phyloP scores from a whole-genome alignment of 2,329 filamentous ascomycete species.

The Scedosporium dehoogii region DNA sequence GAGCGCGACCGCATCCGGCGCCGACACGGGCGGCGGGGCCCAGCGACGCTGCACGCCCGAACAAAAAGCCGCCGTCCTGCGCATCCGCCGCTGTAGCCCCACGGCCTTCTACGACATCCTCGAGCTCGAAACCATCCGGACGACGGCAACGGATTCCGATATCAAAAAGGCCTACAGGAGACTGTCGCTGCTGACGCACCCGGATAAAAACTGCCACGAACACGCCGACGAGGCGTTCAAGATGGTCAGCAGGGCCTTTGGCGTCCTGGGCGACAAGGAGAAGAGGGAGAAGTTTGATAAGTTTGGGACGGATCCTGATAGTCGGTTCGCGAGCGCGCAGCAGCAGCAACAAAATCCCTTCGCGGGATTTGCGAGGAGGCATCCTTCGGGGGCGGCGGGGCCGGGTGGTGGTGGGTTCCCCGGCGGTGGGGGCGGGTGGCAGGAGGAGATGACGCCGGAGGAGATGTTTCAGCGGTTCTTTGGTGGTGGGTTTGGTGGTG shows the following conservation, averaged over 20 bases:
- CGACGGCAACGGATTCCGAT: slow-evolving; percentile 64
- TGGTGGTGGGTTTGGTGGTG: slow-evolving; percentile 45
- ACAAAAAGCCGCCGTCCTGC: slow-evolving; percentile 82
- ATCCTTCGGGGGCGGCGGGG: slow-evolving; percentile 26
- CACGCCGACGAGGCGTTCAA: slow-evolving; percentile 98
- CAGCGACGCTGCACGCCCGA: slow-evolving; percentile 74
- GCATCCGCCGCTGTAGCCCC: slow-evolving; percentile 72
- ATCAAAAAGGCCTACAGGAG: slow-evolving; percentile 98
- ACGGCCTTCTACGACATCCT: slow-evolving; percentile 97
- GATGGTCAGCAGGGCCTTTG: slow-evolving; percentile 90
- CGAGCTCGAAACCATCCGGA: slow-evolving; percentile 53
- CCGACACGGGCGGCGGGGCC: slow-evolving; percentile 30
- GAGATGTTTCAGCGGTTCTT: slow-evolving; percentile 98
- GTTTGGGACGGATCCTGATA: slow-evolving; percentile 88
- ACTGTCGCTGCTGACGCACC: slow-evolving; percentile 86
- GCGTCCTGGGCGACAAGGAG: slow-evolving; percentile 84
- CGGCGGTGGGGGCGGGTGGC: slow-evolving; percentile 53
- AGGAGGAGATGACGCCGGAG: slow-evolving; percentile 90
- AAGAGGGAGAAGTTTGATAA: slow-evolving; percentile 84
- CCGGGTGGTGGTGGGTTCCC: slow-evolving; percentile 40
- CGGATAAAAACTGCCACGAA: slow-evolving; percentile 96
- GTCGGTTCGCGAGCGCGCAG: slow-evolving; percentile 61
- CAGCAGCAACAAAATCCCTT: slow-evolving; percentile 47
- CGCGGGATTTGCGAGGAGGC: slow-evolving; percentile 44
- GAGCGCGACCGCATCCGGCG: slow-evolving; percentile 35